Evolutionary conservation across 1,139 yeast genomes (phyloP), one percentile per base, ranked within the genome.

Genomic region (Sugiyamaella grinbergsii): DNA sequence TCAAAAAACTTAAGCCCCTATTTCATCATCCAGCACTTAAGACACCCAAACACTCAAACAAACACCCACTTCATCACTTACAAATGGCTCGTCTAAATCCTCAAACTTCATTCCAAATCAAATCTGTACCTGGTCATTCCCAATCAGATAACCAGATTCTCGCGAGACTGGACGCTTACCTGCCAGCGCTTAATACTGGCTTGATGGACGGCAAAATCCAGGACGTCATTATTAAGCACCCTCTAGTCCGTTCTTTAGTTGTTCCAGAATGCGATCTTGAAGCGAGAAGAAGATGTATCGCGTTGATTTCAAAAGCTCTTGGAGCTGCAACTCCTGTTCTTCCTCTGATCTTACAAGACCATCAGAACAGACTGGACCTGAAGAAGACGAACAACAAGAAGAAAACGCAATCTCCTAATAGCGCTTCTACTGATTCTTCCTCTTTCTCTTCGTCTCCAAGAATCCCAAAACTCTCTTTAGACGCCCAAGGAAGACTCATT

Each of bases 211-310:
- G 61, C 15, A 57, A 66, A 22, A 60, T 64, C 47, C 68, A 64
- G 51, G 68, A 64, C 42, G 67, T 61, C 16, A 56, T 64, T 34
- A 53, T 64, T 33, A 64, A 64, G 46, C 58, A 64, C 52, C 67
- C 68, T 23, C 53, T 64, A 4, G 60, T 64, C 16, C 58, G 68
- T 16, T 58, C 65, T n/a, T 54, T 66, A 28, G 47, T 61, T 10
- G 66, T 66, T 1, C 69, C 69, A n/a, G 65, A 64, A 42, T 60
- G 66, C 50, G 69, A 66, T 42, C 54, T 65, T 34, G 64, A 60
- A 31, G 69, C 70, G 5, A 50, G 69, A 10, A 55, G 67, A 3
- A 50, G 67, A 26, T 66, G 69, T 47, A 58, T 65, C 34, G 50
- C 51, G 23, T 54, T 64, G 22, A 54, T 64, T 32, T 50, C 61